phyloP scores from a whole-genome alignment of 805 yeast genomes.

The Yamadazyma sp. region DNA sequence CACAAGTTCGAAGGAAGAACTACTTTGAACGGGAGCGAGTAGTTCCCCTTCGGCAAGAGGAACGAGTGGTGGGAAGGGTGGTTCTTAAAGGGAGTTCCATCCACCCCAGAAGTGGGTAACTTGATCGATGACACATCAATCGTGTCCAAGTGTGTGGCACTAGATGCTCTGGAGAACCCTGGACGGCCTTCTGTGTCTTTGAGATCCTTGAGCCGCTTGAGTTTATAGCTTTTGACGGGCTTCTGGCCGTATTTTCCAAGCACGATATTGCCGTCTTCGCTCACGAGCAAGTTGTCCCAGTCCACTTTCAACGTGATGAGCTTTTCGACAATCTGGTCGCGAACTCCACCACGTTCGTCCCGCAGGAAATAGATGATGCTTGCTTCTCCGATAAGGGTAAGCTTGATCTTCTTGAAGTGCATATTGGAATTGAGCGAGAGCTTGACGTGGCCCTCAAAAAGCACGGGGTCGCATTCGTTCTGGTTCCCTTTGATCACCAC shows the following conservation, averaged over 20 bases:
- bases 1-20: conserved; percentile 47
- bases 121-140: conserved; percentile 16
- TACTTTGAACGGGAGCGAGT: conserved; percentile 47
- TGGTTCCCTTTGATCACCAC: conserved; percentile 45
- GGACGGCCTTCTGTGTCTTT: conserved; percentile 8
- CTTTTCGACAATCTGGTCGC: conserved; percentile 38
- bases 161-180: conserved; percentile 26
- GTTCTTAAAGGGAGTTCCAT: conserved; percentile 46
- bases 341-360: conserved; percentile 26
- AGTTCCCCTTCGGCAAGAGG: conserved; percentile 51
- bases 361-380: conserved; percentile 41
- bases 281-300: conserved; percentile 49
- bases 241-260: conserved; percentile 45
- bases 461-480: conserved; percentile 43
- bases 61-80: conserved; percentile 32
- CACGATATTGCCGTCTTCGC: conserved; percentile 35
- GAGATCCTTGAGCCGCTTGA: conserved; percentile 23
- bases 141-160: conserved; percentile 25
- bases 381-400: conserved; percentile 44
- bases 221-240: conserved; percentile 24
- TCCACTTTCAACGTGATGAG: conserved; percentile 41
- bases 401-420: conserved; percentile 37
- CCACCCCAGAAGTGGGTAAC: conserved; percentile 37
- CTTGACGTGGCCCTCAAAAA: conserved; percentile 48
- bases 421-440: conserved; percentile 44